Evolutionary conservation across 495 filamentous ascomycete species (phyloP).

Genomic region (Melanomma pulvis-pyrius): DNA sequence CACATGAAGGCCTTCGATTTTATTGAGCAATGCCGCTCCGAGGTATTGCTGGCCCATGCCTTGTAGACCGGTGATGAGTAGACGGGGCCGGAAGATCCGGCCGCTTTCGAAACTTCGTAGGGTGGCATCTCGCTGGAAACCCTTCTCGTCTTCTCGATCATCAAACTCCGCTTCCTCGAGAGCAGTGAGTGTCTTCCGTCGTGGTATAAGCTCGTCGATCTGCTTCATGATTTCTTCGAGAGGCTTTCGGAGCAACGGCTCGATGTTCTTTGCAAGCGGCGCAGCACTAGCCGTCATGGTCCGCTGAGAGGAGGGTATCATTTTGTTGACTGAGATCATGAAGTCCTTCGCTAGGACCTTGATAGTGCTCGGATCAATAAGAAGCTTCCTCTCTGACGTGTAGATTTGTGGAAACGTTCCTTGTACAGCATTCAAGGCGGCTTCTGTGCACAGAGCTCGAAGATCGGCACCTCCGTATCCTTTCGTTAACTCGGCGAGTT

Average conservation of each 20-base stretch:
- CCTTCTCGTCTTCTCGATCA: constrained; percentile 73
- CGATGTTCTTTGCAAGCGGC: constrained; percentile 73
- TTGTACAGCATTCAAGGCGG: constrained; percentile 97
- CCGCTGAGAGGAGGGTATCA: constrained; percentile 90
- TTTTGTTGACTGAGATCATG: constrained; percentile 93
- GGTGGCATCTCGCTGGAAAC: constrained; percentile 82
- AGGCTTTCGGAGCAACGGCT: constrained; percentile 77
- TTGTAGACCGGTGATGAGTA: constrained; percentile 73
- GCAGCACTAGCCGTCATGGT: constrained; percentile 79
- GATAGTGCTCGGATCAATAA: constrained; percentile 83
- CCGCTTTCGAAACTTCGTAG: constrained; percentile 85
- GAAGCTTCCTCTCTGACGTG: constrained; percentile 82
- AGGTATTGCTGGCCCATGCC: constrained; percentile 97
- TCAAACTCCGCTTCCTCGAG: constrained; percentile 94
- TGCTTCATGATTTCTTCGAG: constrained; percentile 65
- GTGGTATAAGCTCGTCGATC: constrained; percentile 79
- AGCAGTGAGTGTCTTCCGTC: constrained; percentile 80
- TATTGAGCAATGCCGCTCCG: constrained; percentile 79
- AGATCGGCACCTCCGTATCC: constrained; percentile 96
- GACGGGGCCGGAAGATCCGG: constrained; percentile 82
- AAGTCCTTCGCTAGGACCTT: constrained; percentile 88
- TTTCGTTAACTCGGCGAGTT: constrained; percentile 84
- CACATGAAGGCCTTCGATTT: constrained; percentile 90
- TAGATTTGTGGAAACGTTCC: constrained; percentile 96
- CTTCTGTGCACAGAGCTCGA: constrained; percentile 92